Evolutionary conservation across 108 stramenopile genomes (phyloP).

Genomic region (Aurantiochytrium sp.): DNA sequence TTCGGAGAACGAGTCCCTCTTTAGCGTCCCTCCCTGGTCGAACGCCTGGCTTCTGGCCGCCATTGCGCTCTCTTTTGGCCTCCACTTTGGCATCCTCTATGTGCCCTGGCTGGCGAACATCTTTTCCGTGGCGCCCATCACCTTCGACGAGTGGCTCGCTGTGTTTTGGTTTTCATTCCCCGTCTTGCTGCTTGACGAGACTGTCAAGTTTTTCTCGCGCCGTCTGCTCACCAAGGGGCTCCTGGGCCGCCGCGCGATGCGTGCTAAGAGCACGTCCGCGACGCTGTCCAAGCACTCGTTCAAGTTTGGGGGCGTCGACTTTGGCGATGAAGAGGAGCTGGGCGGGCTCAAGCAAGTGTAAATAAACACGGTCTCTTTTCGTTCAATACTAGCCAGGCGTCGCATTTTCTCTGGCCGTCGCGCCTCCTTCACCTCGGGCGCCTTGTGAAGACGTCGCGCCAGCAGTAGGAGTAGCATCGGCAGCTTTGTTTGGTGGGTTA

Average conservation of each 20-base stretch:
- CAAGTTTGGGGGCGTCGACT: neutral
- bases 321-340: neutral
- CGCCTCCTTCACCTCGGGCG: too few relatives aligned
- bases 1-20: constrained; percentile 80
- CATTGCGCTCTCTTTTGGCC: constrained; percentile 76
- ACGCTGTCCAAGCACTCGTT: neutral
- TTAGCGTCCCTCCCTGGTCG: constrained; percentile 76
- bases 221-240: neutral
- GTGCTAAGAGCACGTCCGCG: neutral
- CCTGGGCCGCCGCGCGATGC: neutral
- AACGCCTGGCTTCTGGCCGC: constrained; percentile 82
- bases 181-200: constrained; percentile 83
- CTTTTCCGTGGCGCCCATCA: constrained; percentile 80
- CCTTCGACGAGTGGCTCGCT: constrained; percentile 71
- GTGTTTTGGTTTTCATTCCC: constrained; percentile 75
- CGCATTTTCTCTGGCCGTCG: too few relatives aligned
- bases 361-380: neutral
- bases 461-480: too few relatives aligned
- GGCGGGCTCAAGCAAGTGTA: neutral
- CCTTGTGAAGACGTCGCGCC: too few relatives aligned
- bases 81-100: constrained; percentile 83
- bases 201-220: constrained; percentile 59
- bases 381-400: too few relatives aligned
- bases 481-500: too few relatives aligned
- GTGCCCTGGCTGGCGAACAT: constrained; percentile 69